phyloP scores from a whole-genome alignment of 805 yeast genomes.

The Yamadazyma akitaensis region DNA sequence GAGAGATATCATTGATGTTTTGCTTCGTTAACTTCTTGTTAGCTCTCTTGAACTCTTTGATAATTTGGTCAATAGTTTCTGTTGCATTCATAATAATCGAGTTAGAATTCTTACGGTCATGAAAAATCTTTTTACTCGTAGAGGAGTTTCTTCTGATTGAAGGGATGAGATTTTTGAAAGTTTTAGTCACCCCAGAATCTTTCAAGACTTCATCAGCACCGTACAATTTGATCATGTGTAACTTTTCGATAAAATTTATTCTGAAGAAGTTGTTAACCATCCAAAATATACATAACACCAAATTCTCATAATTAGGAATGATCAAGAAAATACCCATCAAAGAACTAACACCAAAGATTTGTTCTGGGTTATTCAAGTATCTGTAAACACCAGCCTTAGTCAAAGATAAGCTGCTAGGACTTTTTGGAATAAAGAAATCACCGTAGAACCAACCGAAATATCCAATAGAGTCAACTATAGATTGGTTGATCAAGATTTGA shows the following conservation, averaged over 20 bases:
- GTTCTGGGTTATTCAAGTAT: conserved; percentile 79
- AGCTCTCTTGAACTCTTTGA: conserved; percentile 37
- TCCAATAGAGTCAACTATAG: conserved; percentile 69
- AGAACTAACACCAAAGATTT: conserved; percentile 73
- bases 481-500: conserved; percentile 66
- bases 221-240: conserved; percentile 73
- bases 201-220: conserved; percentile 60
- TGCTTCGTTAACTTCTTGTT: conserved; percentile 30
- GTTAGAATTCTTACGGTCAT: conserved; percentile 14
- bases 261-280: conserved; percentile 62
- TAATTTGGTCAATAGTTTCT: conserved; percentile 46
- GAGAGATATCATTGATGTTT: conserved; percentile 38
- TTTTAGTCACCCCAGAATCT: conserved; percentile 49
- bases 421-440: conserved; percentile 68
- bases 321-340: conserved; percentile 74
- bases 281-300: conserved; percentile 57
- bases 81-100: conserved; percentile 35
- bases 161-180: conserved; percentile 41
- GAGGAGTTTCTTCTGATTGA: conserved; percentile 21
- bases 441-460: conserved; percentile 91
- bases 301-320: conserved; percentile 46
- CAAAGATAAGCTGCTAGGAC: conserved; percentile 36
- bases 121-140: conserved; percentile 2
- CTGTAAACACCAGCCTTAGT: conserved; percentile 80
- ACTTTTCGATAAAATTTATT: conserved; percentile 69